phyloP scores from a whole-genome alignment of 176 grass and related monocot species.

The Hyparrhenia diplandra region DNA sequence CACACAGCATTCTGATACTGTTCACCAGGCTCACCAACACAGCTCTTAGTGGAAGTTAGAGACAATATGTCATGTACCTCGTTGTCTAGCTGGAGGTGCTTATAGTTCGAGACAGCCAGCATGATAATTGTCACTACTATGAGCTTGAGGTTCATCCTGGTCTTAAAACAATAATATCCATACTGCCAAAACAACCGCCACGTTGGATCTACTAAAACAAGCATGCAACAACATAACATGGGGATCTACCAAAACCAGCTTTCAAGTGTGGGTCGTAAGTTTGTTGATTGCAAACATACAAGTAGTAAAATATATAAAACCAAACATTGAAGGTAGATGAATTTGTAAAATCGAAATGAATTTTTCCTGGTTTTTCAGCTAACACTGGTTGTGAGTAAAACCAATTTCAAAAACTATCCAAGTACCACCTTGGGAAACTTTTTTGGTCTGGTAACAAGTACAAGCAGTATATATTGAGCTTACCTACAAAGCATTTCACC shows the following conservation, averaged over 20 bases:
- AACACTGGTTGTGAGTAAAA: not conserved
- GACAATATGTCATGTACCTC: not conserved
- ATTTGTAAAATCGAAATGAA: not conserved
- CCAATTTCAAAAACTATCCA: not conserved
- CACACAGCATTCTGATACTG: not conserved
- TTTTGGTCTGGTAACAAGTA: not conserved
- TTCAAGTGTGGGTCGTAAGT: not conserved
- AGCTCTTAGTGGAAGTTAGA: not conserved
- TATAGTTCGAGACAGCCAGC: not conserved
- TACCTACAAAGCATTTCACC: constrained; percentile 62
- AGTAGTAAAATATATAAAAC: not conserved
- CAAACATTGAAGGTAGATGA: not conserved
- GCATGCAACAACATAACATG: not conserved
- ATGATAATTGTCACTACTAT: not conserved
- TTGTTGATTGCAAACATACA: not conserved
- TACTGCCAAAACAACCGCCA: not conserved
- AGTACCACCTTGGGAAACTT: not conserved
- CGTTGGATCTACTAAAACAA: not conserved
- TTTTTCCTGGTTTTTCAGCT: not conserved
- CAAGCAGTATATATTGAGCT: constrained; percentile 4
- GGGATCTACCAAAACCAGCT: not conserved
- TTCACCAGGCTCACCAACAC: too few relatives aligned
- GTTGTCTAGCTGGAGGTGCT: not conserved
- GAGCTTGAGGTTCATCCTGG: not conserved
- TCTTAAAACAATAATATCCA: not conserved